phyloP scores from a whole-genome alignment of 176 grass and related monocot genomes.

The Cenchrus americanus region DNA sequence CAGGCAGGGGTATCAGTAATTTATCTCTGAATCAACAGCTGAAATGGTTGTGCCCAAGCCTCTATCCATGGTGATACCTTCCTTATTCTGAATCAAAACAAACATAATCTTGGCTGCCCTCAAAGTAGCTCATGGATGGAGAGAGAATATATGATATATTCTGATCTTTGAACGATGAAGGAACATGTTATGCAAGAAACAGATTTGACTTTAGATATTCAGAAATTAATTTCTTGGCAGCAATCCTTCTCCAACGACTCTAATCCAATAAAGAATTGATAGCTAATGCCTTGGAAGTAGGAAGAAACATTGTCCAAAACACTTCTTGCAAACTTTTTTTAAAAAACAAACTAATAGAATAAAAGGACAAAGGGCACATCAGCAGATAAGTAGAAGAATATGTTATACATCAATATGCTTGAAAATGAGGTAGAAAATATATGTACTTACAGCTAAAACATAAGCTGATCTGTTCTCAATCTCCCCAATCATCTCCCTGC shows the following conservation, averaged over 20 bases:
- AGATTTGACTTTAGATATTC: slow-evolving; percentile 21
- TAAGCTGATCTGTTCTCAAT: slow-evolving; percentile 96
- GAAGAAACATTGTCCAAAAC: slow-evolving; percentile 11
- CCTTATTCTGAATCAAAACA: slow-evolving; percentile 28
- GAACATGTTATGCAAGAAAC: slow-evolving; percentile 7
- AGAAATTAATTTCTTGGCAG: slow-evolving; percentile 25
- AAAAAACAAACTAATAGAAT: not conserved
- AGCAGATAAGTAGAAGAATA: slow-evolving; percentile 11
- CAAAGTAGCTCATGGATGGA: slow-evolving; percentile 21
- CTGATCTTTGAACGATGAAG: slow-evolving; percentile 7
- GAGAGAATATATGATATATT: slow-evolving; percentile 7
- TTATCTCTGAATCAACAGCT: not conserved
- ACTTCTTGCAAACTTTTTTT: slow-evolving; percentile 21
- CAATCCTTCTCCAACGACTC: not conserved
- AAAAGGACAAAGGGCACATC: not conserved
- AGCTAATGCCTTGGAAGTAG: not conserved
- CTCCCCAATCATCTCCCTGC: slow-evolving; percentile 94
- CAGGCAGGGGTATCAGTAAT: not conserved
- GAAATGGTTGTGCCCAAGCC: not conserved
- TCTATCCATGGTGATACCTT: not conserved
- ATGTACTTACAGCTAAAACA: slow-evolving; percentile 85
- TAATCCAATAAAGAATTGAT: slow-evolving; percentile 12
- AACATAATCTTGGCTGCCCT: slow-evolving; percentile 16
- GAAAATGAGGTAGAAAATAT: not conserved
- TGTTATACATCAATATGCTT: not conserved